Base-by-base conservation (phyloP, 1,284 basidiomycete species). In the Austroboletus niveus region DNA sequence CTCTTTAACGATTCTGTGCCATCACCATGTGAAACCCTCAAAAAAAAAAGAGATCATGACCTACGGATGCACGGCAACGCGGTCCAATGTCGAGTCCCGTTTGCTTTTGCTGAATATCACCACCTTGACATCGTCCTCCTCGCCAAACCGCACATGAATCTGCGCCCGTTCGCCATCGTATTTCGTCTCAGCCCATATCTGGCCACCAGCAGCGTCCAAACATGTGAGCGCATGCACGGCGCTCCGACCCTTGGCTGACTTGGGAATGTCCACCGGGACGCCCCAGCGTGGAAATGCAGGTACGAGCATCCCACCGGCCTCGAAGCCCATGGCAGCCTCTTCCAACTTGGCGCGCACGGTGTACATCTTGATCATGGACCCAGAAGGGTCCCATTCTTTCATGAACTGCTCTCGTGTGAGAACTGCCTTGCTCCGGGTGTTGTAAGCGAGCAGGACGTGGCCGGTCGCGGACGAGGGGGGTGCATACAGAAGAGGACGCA, bases 111-210 rank as follows among this genome's bases (percentile, higher is more conserved):
- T 92, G 64, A 87, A 93, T 36, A 95, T 89, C 1, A 72, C 83
- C 52, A 95, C 85, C 10, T 70, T 71, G 2, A 79, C 70, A 4
- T 60, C 55, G 0, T 67, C 64, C 6, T 71, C 66, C 4, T 62
- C 60, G 6, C 64, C 56, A 5, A 85, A 61, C 57, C 85, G 73
- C 24, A 93, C 78, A 61, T 96, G 93, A 29, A 94, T 91, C 63
- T 96, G 93, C 52, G 83, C 89, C 62, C 92, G 78, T 66, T 94
- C 92, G 7, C 93, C 93, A 56, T 95, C 93, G 65, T 94, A 93
- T 68, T 96, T 95, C 2, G 84, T 91, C 71, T 96, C 93, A 1
- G 85, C 89, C 82, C 87, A 94, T 3, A 92, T 72, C 44, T 64
- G 69, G 6, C 74, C 65, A 2, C 22, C 2, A 2, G 76, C 72